Base-by-base conservation (phyloP, 2,329 filamentous ascomycete species). In the Claviceps humidiphila region DNA sequence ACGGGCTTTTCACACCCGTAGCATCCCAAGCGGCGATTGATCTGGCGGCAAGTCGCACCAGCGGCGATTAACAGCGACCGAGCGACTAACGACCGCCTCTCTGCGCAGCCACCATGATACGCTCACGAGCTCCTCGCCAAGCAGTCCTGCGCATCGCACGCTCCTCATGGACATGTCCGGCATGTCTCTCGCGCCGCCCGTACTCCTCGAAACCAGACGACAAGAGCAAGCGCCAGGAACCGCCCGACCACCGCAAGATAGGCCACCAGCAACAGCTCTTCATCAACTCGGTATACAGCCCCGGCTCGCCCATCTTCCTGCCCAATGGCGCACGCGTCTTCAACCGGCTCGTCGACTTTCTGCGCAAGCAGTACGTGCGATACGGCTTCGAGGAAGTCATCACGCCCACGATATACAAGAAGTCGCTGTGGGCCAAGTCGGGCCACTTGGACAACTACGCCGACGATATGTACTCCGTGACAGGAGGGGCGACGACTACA, bases 351-450 rank as follows among this genome's bases (percentile, higher is more conserved):
- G 80, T 89, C 54, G 77, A 84, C 44, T 95, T 93, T 63, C 75
- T 95, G 52, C 85, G 89, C 57, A 82, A 83, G 54, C 88, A 95
- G 64, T 95, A 95, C 63, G 79, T 84, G 26, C 79, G 82, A 57
- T 93, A 91, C 68, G 89, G 89, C 54, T 94, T 91, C 64, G 78
- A 89, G 58, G 89, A 95, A 66, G 89, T 95, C 57, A 82, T 95
- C 59, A 93, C 88, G 7, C 89, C 89, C 2, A 93, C 83, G 48
- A 93, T 95, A 63, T 95, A 93, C 74, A 95, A 94, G 64, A 87
- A 87, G 65, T 82, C 85, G 5, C 71, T 95, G 34, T 95, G 89
- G 89, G 82, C 87, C 61, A 84, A 82, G 58, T 93, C 87, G 0
- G 89, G 89, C 2, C 89, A 95, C 59, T 82, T 90, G 74, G 83